phyloP scores from a whole-genome alignment of 2,329 filamentous ascomycete species.

The Hypomyces rosellus region DNA sequence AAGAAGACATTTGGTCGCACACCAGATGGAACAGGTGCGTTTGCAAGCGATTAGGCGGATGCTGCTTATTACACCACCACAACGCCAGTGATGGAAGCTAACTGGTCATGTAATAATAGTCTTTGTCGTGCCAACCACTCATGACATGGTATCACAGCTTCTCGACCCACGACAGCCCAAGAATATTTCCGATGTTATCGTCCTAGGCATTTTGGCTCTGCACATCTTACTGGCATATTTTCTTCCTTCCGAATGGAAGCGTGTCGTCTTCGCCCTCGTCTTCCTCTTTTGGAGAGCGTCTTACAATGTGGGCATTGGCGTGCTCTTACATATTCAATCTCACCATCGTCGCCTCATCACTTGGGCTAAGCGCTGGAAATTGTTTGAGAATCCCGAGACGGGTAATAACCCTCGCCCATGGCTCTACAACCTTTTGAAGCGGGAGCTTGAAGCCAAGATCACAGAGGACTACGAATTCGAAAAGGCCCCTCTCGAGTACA shows the following conservation, averaged over 20 bases:
- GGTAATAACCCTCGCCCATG: slow-evolving; percentile 76
- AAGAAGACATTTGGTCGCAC: slow-evolving; percentile 88
- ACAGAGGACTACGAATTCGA: slow-evolving; percentile 90
- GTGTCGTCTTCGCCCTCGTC: slow-evolving; percentile 71
- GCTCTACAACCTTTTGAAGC: slow-evolving; percentile 78
- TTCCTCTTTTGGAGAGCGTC: slow-evolving; percentile 89
- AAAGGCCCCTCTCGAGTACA: slow-evolving; percentile 92
- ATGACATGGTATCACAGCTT: slow-evolving; percentile 98
- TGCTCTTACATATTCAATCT: slow-evolving; percentile 83
- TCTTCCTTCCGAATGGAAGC: slow-evolving; percentile 62
- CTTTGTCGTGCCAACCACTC: slow-evolving; percentile 90
- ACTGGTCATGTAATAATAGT: slow-evolving; percentile 46
- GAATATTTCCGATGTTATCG: slow-evolving; percentile 78
- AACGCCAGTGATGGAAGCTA: slow-evolving; percentile 3
- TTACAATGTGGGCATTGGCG: slow-evolving; percentile 93
- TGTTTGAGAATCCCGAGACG: slow-evolving; percentile 79
- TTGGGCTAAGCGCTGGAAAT: slow-evolving; percentile 78
- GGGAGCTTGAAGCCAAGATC: slow-evolving; percentile 91
- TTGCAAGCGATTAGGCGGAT: background rate
- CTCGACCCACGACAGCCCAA: slow-evolving; percentile 93
- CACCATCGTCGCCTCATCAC: slow-evolving; percentile 77
- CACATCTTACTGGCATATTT: slow-evolving; percentile 70
- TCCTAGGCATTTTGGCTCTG: slow-evolving; percentile 69
- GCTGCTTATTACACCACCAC: background rate
- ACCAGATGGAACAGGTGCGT: slow-evolving; percentile 81